Evolutionary conservation across 768 basidiomycete genomes (phyloP).

Genomic region (Clitopilus passeckerianus): DNA sequence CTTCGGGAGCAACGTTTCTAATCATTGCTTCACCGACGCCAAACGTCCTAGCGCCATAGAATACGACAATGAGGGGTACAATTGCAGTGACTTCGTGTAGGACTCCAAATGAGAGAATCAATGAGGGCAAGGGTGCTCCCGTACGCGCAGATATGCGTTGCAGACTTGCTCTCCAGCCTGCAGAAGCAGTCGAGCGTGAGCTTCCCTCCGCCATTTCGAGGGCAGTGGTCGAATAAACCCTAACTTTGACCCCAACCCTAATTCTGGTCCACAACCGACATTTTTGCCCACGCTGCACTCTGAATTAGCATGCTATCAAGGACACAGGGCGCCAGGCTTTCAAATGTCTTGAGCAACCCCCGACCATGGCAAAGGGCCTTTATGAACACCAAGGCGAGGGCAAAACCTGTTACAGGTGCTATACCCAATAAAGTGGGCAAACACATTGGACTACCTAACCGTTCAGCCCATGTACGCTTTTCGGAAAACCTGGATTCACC

Average conservation of each 20-base stretch:
- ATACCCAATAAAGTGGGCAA: not conserved
- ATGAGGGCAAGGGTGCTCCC: conserved; percentile 70
- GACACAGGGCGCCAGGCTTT: not conserved
- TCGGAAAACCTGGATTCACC: conserved; percentile 38
- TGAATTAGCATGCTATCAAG: not conserved
- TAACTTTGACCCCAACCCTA: conserved; percentile 11
- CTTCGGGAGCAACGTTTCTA: conserved; percentile 22
- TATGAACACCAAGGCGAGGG: not conserved
- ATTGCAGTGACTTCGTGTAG: conserved; percentile 86
- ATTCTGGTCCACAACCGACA: not conserved
- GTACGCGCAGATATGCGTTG: conserved; percentile 61
- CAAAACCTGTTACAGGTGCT: conserved; percentile 1
- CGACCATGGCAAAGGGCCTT: not conserved
- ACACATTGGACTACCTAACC: conserved; percentile 1
- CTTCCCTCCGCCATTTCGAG: not conserved
- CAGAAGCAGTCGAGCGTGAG: conserved; percentile 25
- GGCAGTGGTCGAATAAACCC: conserved; percentile 5
- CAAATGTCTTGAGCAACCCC: not conserved
- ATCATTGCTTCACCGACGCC: conserved; percentile 71
- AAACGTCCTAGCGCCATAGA: conserved; percentile 60
- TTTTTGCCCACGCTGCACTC: not conserved
- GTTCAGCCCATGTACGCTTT: conserved; percentile 34
- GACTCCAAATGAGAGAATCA: conserved; percentile 73
- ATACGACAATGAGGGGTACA: conserved; percentile 68
- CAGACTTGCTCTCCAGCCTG: conserved; percentile 51